phyloP scores from a whole-genome alignment of 2,329 filamentous ascomycete species.

The Phyllachora maydis region DNA sequence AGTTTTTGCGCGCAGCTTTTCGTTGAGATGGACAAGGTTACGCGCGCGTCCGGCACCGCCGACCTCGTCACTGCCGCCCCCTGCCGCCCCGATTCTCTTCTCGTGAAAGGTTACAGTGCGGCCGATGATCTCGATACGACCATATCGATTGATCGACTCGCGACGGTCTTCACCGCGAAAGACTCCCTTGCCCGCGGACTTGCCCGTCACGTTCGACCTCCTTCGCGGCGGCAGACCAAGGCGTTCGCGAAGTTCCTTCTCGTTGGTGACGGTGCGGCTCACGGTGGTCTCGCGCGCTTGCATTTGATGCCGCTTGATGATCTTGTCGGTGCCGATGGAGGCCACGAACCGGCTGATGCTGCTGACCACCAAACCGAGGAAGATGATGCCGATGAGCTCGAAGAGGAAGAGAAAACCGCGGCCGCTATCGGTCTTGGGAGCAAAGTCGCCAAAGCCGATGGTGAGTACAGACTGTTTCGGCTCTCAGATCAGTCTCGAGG shows the following conservation, averaged over 20 bases:
- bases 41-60: constrained; percentile 7
- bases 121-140: constrained; percentile 13
- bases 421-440: constrained; percentile 25
- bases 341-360: constrained; percentile 39
- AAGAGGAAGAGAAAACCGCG: constrained; percentile 46
- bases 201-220: constrained; percentile 2
- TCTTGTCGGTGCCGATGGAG: constrained; percentile 38
- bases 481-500: background rate
- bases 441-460: constrained; percentile 41
- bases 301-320: constrained; percentile 36
- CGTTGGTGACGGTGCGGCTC: constrained; percentile 28
- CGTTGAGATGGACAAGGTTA: constrained; percentile 7
- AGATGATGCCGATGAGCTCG: constrained; percentile 46
- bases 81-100: constrained; percentile 3
- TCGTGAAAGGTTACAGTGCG: constrained; percentile 13
- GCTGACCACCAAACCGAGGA: constrained; percentile 45
- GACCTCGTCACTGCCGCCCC: constrained; percentile 8
- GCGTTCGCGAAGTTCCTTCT: constrained; percentile 21
- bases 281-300: constrained; percentile 30
- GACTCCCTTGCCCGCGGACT: constrained; percentile 2
- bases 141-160: constrained; percentile 9
- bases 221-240: constrained; percentile 12
- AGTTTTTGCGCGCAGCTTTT: constrained; percentile 6
- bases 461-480: constrained; percentile 28
- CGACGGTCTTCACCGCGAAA: constrained; percentile 2